phyloP scores from a whole-genome alignment of 1,284 basidiomycete genomes.

The Puccinia coronata region DNA sequence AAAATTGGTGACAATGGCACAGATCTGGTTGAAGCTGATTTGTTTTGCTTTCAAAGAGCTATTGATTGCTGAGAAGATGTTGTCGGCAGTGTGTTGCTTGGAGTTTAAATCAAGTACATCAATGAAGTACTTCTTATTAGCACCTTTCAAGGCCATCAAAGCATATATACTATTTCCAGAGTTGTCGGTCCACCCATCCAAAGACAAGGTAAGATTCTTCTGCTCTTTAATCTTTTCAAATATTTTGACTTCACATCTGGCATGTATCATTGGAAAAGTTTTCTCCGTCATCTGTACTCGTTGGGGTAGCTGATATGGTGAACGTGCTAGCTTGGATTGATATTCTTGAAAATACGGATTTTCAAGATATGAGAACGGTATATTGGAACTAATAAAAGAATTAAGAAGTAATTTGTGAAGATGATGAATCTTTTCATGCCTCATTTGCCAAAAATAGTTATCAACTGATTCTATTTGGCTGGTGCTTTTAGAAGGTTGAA shows the following conservation, averaged over 20 bases:
- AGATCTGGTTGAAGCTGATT: not conserved
- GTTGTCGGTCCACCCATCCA: no score
- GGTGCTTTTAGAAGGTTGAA: not conserved
- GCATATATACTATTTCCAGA: no score
- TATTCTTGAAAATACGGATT: slow-evolving; percentile 36
- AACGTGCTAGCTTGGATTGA: not conserved
- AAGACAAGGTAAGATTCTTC: no score
- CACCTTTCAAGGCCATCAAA: not conserved
- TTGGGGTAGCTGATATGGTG: not conserved
- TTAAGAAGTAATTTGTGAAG: slow-evolving; percentile 24
- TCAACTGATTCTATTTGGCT: not conserved
- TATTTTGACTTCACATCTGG: not conserved
- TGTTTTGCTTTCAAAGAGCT: not conserved
- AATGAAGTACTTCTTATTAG: slow-evolving; percentile 6
- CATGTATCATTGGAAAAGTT: slow-evolving; percentile 16
- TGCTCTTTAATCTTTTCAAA: no score
- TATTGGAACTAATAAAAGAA: no score
- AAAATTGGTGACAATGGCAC: slow-evolving; percentile 11
- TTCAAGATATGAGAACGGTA: not conserved
- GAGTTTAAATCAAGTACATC: no score
- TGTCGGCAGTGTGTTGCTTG: no score
- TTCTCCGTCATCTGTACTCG: not conserved
- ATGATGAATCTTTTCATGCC: not conserved
- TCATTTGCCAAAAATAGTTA: not conserved
- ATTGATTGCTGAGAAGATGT: no score